phyloP scores from a whole-genome alignment of 176 grass and related monocot species.

The Oryza longistaminata region DNA sequence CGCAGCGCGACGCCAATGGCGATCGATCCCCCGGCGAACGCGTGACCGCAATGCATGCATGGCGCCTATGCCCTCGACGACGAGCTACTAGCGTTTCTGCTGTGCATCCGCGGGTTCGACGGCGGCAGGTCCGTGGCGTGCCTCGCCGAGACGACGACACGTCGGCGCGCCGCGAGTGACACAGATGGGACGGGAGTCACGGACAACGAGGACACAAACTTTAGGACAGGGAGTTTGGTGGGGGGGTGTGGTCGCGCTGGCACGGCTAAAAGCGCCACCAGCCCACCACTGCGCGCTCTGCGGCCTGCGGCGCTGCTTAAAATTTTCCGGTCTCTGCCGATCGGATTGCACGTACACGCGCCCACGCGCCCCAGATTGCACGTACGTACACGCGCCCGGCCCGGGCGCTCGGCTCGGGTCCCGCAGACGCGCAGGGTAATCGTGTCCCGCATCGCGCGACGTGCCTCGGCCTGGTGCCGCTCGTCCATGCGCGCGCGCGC shows the following conservation, averaged over 20 bases:
- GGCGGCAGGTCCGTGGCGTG: background rate
- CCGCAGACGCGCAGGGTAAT: background rate
- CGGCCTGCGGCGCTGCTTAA: background rate
- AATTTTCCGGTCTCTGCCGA: background rate
- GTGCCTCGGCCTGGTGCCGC: background rate
- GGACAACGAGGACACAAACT: background rate
- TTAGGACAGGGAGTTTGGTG: background rate
- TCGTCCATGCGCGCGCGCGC: background rate
- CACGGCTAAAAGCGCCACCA: background rate
- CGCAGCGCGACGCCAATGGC: no score
- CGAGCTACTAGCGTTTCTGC: background rate
- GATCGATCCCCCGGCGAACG: background rate
- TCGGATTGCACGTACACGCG: background rate
- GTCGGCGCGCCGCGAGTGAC: background rate
- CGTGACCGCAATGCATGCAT: background rate
- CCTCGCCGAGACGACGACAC: background rate
- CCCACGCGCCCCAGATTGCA: no score
- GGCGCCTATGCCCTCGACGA: background rate
- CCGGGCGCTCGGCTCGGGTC: background rate
- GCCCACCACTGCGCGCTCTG: no score
- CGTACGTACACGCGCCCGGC: background rate
- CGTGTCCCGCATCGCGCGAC: background rate
- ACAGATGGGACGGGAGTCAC: slow-evolving; percentile 15
- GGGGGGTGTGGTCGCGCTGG: background rate
- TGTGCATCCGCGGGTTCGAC: background rate